Evolutionary conservation across 2,329 filamentous ascomycete species (phyloP), one percentile per base, ranked within the genome.

Genomic region (Paracamarosporium sp.): DNA sequence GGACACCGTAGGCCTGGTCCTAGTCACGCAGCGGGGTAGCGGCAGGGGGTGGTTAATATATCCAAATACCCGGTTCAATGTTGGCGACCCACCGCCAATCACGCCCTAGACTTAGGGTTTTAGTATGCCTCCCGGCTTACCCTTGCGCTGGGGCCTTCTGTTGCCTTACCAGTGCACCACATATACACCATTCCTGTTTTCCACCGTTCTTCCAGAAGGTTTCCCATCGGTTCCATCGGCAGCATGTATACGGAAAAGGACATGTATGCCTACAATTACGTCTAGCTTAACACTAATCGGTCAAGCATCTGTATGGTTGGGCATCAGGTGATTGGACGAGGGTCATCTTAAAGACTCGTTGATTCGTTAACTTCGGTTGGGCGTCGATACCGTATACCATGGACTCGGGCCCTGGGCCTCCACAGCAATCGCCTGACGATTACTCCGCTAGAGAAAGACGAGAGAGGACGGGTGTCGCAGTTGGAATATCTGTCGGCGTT

Each of bases 71-170:
- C 50, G 50, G 50, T 46, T 9, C 15, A n/a, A 30, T 25, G 50
- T 53, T 30, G 31, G n/a, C 35, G 17, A n/a, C 5, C 22, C 17
- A n/a, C 15, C 47, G 22, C 52, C 52, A 54, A 54, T 54, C 52
- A 48, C n/a, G 5, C 13, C 31, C 43, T 5, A 15, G 41, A 24
- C 11, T 24, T n/a, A 40, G 15, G 24, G 24, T 20, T 44, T 31
- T 31, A 33, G 52, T 54, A 54, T 54, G 52, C 52, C 52, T 54
- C 43, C 52, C 31, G 13, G 40, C 43, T 41, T 43, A 41, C 31
- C 52, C 52, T 53, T 53, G 43, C 43, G 52, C 52, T 25, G 31
- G 24, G 52, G 27, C 30, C 25, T 38, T 22, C 31, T 30, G 9
- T 47, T 47, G 22, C 28, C 28, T 45, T 13, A 25, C 22, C 17